Base-by-base conservation (phyloP, 176 grass and related monocot genomes). In the Carex parvula region DNA sequence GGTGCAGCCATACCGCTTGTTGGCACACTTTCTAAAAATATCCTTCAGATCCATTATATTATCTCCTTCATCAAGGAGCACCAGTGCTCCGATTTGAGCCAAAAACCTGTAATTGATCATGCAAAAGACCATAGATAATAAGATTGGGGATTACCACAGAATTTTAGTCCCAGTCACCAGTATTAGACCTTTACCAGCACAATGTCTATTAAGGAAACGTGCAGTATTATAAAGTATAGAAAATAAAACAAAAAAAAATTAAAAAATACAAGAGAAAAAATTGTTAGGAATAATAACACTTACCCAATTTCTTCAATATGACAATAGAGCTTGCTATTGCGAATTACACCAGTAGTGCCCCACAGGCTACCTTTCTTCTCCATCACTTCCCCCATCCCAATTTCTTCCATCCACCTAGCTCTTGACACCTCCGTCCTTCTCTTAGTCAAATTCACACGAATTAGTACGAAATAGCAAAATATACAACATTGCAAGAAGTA, bases 281-380 rank as follows among this genome's bases (percentile, higher is more conserved):
- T 11, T 53, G 13, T 18, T 66, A 46, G 58, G 18, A 63, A 82
- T 44, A 64, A 1, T 79, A 59, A 56, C 9, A 16, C 37, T 85
- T 79, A 93, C 96, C 89, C 76, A 46, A 92, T 93, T 94, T 98
- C 96, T 89, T 98, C 96, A 21, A 98, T 59, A 42, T 93, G 92
- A 69, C 90, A 98, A 79, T 86, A 90, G 7, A 98, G 88, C 63
- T 92, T 93, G 82, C 70, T 80, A 4, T 81, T 83, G 37, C 93
- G 60, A 5, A 79, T 79, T 21, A 95, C 69, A 30, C 93, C 89
- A 1, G 93, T 93, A 75, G 87, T 95, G 74, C 88, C 61, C 96
- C 96, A 98, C 61, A 92, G 71, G 60, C 94, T 98, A 32, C 93
- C 92, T 53, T 90, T 95, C 61, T 81, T 90, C 44, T 95, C 96